phyloP scores from a whole-genome alignment of 2,329 filamentous ascomycete species.

The Rugonectria rugulosa region DNA sequence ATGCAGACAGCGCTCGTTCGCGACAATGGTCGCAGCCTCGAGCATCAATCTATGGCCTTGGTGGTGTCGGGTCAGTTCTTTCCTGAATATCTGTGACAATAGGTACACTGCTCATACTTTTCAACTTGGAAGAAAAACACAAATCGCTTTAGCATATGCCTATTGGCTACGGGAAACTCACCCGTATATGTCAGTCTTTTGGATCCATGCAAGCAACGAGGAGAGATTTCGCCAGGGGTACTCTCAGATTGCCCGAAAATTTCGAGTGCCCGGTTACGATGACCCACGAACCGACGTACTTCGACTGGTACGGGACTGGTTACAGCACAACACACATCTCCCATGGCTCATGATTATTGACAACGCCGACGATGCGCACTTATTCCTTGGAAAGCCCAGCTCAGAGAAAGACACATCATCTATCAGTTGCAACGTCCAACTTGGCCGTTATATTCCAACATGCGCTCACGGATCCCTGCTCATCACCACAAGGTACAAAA shows the following conservation, averaged over 20 bases:
- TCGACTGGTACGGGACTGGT: slow-evolving; percentile 40
- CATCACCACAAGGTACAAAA: too few species aligned
- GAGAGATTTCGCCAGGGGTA: slow-evolving; percentile 42
- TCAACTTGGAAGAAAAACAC: slow-evolving; percentile 21
- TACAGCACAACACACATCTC: slow-evolving; percentile 23
- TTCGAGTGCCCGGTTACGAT: slow-evolving; percentile 37
- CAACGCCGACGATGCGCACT: slow-evolving; percentile 31
- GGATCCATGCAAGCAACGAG: slow-evolving; percentile 42
- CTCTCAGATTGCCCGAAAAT: slow-evolving; percentile 39
- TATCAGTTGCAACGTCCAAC: too few species aligned
- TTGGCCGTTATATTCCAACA: too few species aligned
- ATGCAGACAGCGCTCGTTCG: rapidly evolving
- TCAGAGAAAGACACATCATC: too few species aligned
- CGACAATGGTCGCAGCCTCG: neutral
- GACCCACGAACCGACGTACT: slow-evolving; percentile 33
- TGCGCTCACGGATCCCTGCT: too few species aligned
- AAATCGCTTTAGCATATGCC: slow-evolving; percentile 27
- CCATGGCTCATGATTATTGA: slow-evolving; percentile 32
- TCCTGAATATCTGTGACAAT: neutral
- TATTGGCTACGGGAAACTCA: slow-evolving; percentile 14
- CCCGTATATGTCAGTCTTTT: slow-evolving; percentile 40
- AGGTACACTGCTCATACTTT: neutral
- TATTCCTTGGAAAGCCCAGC: slow-evolving; percentile 18
- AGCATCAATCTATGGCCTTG: slow-evolving; percentile 21
- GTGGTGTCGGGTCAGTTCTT: slow-evolving; percentile 28